phyloP scores from a whole-genome alignment of 1,139 yeast species.

The Tardiomyces blankii region DNA sequence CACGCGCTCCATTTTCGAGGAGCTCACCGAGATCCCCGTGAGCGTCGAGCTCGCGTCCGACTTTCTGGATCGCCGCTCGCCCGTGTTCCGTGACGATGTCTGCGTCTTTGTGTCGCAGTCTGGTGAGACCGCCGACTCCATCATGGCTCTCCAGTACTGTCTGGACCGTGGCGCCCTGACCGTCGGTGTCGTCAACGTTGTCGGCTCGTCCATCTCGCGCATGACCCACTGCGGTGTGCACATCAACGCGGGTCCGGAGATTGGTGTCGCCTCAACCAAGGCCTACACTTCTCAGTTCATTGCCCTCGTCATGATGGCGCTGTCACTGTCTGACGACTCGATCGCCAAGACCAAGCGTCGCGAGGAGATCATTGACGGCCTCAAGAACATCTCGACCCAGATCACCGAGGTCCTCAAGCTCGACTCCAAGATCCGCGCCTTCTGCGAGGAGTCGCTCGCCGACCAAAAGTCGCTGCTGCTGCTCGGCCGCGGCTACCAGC shows the following conservation, averaged over 20 bases:
- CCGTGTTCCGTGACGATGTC: slow-evolving; percentile 96
- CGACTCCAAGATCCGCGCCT: slow-evolving; percentile 60
- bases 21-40: slow-evolving; percentile 92
- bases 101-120: slow-evolving; percentile 97
- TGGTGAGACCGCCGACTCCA: slow-evolving; percentile 99
- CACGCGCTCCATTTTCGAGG: slow-evolving; percentile 92
- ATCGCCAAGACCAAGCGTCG: slow-evolving; percentile 70
- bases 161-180: slow-evolving; percentile 95
- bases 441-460: slow-evolving; percentile 64
- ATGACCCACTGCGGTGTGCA: slow-evolving; percentile 99
- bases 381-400: slow-evolving; percentile 76
- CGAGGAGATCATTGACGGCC: slow-evolving; percentile 75
- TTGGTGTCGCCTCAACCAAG: slow-evolving; percentile 99
- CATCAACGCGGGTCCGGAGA: slow-evolving; percentile 98
- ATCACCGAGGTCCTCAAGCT: slow-evolving; percentile 65
- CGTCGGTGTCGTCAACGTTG: slow-evolving; percentile 90
- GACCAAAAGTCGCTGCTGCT: slow-evolving; percentile 79
- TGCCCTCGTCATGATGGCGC: slow-evolving; percentile 94
- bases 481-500: slow-evolving; percentile 96
- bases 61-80: slow-evolving; percentile 88
- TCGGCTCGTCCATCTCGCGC: slow-evolving; percentile 93
- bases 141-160: slow-evolving; percentile 92
- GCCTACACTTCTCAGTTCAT: slow-evolving; percentile 98
- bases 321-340: slow-evolving; percentile 85
- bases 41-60: slow-evolving; percentile 96